phyloP scores from a whole-genome alignment of 2,329 filamentous ascomycete species.

The Talaromyces sp. region DNA sequence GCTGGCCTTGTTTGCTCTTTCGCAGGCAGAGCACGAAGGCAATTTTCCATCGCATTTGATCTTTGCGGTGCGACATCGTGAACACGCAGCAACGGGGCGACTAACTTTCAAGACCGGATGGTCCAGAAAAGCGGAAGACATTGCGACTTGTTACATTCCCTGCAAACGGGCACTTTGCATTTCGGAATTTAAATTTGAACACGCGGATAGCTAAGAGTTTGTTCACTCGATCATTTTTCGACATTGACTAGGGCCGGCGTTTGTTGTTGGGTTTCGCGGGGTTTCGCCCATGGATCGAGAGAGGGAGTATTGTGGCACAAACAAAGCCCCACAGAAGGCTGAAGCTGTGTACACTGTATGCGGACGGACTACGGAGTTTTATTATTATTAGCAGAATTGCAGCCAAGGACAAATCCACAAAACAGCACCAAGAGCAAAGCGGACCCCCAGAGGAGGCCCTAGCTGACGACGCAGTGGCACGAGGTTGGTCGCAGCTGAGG shows the following conservation, averaged over 20 bases:
- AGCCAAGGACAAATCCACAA: background rate
- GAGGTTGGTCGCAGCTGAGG: background rate
- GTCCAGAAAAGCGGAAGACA: conserved; percentile 34
- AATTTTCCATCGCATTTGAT: conserved; percentile 98
- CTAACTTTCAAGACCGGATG: conserved; percentile 54
- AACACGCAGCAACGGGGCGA: conserved; percentile 73
- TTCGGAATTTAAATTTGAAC: background rate
- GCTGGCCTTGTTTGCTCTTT: conserved; percentile 77
- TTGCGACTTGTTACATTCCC: conserved; percentile 17
- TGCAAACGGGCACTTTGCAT: background rate
- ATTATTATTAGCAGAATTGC: background rate
- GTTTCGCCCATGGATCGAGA: background rate
- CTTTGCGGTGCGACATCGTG: conserved; percentile 81
- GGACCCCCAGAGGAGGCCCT: background rate
- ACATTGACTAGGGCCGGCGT: background rate
- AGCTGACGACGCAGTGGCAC: background rate
- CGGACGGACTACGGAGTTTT: background rate
- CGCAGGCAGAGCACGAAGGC: conserved; percentile 90
- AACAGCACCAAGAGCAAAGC: background rate
- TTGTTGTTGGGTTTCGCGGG: background rate
- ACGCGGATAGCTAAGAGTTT: background rate
- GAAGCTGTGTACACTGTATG: background rate
- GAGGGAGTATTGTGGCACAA: background rate
- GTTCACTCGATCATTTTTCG: background rate
- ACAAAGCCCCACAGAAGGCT: background rate